Evolutionary conservation across 331 rosid genomes (phyloP).

Genomic region (Malus hybrid): DNA sequence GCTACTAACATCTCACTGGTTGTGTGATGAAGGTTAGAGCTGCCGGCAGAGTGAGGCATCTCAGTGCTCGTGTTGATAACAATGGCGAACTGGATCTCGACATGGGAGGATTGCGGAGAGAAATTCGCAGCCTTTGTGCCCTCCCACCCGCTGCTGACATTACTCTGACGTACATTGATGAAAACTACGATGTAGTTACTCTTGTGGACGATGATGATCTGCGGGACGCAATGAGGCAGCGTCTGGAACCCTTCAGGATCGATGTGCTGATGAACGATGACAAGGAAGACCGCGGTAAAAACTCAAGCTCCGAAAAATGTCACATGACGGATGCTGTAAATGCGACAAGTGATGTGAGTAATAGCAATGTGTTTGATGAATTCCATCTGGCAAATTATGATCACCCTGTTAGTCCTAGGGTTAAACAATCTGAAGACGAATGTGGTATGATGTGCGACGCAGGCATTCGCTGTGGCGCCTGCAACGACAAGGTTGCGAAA

Average conservation of each 20-base stretch:
- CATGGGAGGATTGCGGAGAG: constrained; percentile 45
- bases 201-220: constrained; percentile 78
- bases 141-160: constrained; percentile 47
- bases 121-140: constrained; percentile 39
- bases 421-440: constrained; percentile 21
- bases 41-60: constrained; percentile 60
- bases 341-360: background rate
- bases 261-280: constrained; percentile 43
- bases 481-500: background rate
- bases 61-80: constrained; percentile 39
- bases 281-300: constrained; percentile 1
- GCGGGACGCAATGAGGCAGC: constrained; percentile 61
- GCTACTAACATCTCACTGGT: background rate
- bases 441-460: constrained; percentile 48
- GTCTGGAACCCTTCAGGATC: constrained; percentile 58
- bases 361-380: constrained; percentile 2
- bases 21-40: constrained; percentile 8
- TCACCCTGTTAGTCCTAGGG: background rate
- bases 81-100: constrained; percentile 50
- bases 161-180: constrained; percentile 61
- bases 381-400: background rate
- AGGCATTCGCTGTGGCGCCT: constrained; percentile 55
- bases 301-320: constrained; percentile 11
- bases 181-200: constrained; percentile 77
- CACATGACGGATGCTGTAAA: constrained; percentile 12